Percentiles rank a stretch among this genome's conserved stretches.
Conservation (phyloP, 352 stramenopile species). For the Pythium rhizo-oryzae region DNA sequence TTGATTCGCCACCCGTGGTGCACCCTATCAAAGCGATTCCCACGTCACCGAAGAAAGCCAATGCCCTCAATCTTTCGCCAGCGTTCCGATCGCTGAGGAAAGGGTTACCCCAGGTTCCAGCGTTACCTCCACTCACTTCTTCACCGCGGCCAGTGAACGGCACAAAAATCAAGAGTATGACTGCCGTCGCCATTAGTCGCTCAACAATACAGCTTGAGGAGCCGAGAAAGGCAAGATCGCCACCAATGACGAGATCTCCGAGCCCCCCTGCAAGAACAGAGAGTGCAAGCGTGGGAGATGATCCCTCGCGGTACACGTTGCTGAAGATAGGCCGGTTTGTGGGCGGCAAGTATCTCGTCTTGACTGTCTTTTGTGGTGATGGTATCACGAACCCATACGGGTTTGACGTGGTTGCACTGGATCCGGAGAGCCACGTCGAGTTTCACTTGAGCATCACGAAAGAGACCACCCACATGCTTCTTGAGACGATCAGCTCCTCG, state of each 20-base stretch:
- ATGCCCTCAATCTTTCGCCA: conserved; percentile 60
- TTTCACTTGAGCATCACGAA: conserved; percentile 61
- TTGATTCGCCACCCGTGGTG: conserved; percentile 7
- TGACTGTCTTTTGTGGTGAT: conserved; percentile 74
- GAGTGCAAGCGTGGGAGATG: background rate
- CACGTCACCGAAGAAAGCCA: conserved; percentile 50
- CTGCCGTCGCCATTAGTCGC: conserved; percentile 9
- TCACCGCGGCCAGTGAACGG: conserved; percentile 14
- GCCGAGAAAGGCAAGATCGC: background rate
- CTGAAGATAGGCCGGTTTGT: conserved; percentile 71
- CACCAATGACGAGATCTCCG: conserved; percentile 1
- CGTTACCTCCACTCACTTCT: conserved; percentile 58
- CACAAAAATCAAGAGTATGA: conserved; percentile 18
- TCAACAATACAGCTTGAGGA: background rate
- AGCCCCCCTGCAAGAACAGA: background rate
- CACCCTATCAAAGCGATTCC: conserved; percentile 65
- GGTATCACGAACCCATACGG: conserved; percentile 67
- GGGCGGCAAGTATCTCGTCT: conserved; percentile 59
- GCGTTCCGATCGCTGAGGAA: conserved; percentile 71
- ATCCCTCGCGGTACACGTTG: conserved; percentile 52
- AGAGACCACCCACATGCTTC: conserved; percentile 59
- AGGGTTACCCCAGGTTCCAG: conserved; percentile 62
- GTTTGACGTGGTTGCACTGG: conserved; percentile 64
- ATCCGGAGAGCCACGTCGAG: conserved; percentile 49
- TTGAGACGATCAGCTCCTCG: conserved; percentile 60